Evolutionary conservation across 1,139 yeast species (phyloP), one percentile per base, ranked within the genome.

Genomic region (Kurtzmaniella quercitrusa): DNA sequence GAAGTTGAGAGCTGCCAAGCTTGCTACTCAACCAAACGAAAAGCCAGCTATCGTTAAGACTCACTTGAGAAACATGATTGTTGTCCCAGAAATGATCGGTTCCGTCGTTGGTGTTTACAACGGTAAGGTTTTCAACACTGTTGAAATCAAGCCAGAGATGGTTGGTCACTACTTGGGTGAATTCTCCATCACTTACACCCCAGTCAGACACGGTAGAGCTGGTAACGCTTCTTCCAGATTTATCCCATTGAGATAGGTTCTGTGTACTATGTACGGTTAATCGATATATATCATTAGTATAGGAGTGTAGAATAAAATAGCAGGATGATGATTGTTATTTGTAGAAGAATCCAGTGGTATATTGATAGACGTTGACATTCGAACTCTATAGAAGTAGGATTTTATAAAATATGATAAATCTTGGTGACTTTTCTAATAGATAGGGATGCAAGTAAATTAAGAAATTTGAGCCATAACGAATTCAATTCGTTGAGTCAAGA

Each of bases 161-260:
- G 91, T 91, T 71, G 98, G 98, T 72, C 96, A 91, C 86, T 94
- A 94, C 94, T 88, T 94, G 69, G 99, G 97, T 80, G 99, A 94
- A 82, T 93, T 94, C 88, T 93, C 98, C 70, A 93, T 94, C 78
- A 80, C 98, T 68, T 94, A 94, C 84, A 88, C 96, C 75, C 98
- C 99, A 71, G 98, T 93, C 73, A 88, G 95, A 84, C 98, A 91
- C 83, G 98, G 98, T 81, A 90, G 96, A 84, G 95, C 97, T 68
- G 96, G 96, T 84, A 85, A 88, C 74, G 83, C 88, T 75, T 83
- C 94, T 66, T 77, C 91, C 65, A 79, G 87, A 80, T 81, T 84
- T 82, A 82, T 83, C 68, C 90, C 91, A 65, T 70, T 73, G 65
- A 70, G 69, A 66, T 73, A 69, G 65, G 65, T 43, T 21, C 18